phyloP scores from a whole-genome alignment of 163 green algal genomes.

The Prototheca wickerhamii region DNA sequence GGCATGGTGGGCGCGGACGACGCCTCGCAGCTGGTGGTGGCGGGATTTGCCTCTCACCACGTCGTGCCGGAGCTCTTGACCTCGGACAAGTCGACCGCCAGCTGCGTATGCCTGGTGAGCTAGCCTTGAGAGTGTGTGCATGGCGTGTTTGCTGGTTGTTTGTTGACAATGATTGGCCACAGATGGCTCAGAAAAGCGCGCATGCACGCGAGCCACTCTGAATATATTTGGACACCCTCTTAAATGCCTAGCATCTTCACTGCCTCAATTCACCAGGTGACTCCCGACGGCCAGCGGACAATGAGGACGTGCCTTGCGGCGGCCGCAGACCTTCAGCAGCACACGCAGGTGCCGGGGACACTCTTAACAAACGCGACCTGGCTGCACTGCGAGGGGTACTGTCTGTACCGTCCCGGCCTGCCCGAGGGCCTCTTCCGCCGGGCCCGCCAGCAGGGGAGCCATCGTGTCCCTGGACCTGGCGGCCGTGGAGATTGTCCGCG shows the following conservation, averaged over 20 bases:
- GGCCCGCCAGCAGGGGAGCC: constrained; percentile 15
- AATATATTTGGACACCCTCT: too few relatives aligned
- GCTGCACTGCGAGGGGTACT: constrained; percentile 81
- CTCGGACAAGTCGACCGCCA: constrained; percentile 35
- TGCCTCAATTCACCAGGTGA: constrained; percentile 26
- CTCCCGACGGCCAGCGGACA: constrained; percentile 76
- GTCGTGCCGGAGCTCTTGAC: constrained; percentile 35
- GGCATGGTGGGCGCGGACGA: constrained; percentile 63
- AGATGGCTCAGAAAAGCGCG: too few relatives aligned
- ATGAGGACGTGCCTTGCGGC: constrained; percentile 75
- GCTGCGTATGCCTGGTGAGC: constrained; percentile 62
- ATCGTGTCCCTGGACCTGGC: constrained; percentile 71
- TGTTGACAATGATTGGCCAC: too few relatives aligned
- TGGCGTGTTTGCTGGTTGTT: background rate
- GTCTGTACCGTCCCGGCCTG: constrained; percentile 50
- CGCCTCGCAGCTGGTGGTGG: constrained; percentile 11
- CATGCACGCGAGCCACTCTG: background rate
- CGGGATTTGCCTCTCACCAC: constrained; percentile 10
- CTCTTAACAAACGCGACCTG: constrained; percentile 12
- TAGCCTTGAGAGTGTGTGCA: background rate
- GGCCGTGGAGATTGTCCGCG: constrained; percentile 69
- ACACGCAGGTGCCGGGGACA: background rate
- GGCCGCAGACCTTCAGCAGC: too few relatives aligned
- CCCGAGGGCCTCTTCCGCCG: constrained; percentile 18
- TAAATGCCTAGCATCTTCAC: too few relatives aligned